A percentile compares a stretch with the other conserved stretches of the same genome.
Evolutionary conservation across 306 rosid genomes (phyloP).

Genomic region (Cucurbita pepo): DNA sequence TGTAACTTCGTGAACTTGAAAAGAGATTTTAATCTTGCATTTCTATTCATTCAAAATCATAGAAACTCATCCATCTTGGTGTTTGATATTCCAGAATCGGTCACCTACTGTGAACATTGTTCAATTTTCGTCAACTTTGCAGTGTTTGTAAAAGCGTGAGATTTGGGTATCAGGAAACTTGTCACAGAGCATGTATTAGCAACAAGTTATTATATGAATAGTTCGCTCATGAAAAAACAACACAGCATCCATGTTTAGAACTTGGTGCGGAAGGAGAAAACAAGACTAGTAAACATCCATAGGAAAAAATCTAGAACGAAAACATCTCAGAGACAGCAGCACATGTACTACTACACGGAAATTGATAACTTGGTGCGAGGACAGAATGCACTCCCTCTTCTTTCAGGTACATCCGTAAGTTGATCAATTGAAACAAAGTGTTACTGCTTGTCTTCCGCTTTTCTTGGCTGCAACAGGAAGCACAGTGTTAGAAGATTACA

Average conservation of each 20-base stretch:
- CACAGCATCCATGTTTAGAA: background rate
- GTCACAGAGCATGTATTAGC: background rate
- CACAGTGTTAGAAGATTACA: background rate
- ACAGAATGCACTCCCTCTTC: background rate
- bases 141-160: no score
- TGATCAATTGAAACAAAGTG: slow-evolving; percentile 6
- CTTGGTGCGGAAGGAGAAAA: background rate
- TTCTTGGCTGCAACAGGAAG: slow-evolving; percentile 59
- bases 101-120: no score
- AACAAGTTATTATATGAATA: background rate
- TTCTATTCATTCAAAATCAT: no score
- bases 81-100: no score
- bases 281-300: background rate
- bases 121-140: no score
- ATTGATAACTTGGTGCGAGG: background rate
- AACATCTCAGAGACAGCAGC: background rate
- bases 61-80: no score
- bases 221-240: background rate
- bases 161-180: background rate
- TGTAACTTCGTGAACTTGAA: no score
- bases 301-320: background rate
- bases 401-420: background rate
- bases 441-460: slow-evolving; percentile 81
- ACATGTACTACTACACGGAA: background rate
- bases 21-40: background rate